Evolutionary conservation across 2,329 filamentous ascomycete genomes (phyloP).

Genomic region (Phaeomoniella chlamydospora): DNA sequence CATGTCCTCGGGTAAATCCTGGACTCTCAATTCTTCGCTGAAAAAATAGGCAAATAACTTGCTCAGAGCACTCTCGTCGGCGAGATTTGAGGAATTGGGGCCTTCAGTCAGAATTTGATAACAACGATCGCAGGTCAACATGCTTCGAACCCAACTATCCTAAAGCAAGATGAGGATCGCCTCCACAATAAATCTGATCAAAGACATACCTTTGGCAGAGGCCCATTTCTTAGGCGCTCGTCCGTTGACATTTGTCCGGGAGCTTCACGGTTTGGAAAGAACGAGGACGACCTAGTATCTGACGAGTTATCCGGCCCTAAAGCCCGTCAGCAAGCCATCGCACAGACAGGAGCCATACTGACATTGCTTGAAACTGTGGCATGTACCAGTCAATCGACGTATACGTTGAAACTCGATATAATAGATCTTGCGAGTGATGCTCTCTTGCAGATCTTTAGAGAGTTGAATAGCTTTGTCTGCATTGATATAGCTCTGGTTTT

Average conservation of each 20-base stretch:
- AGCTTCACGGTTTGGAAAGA: conserved; percentile 25
- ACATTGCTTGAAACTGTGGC: conserved; percentile 13
- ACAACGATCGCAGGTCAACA: background rate
- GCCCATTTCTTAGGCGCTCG: conserved; percentile 21
- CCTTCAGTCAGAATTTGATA: background rate
- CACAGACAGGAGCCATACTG: conserved; percentile 21
- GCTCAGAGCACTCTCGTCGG: background rate
- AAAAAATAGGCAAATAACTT: background rate
- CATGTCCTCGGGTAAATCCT: background rate
- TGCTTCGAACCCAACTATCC: background rate
- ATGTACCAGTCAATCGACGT: conserved; percentile 19
- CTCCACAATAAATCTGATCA: background rate
- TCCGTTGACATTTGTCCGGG: conserved; percentile 19
- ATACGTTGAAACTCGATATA: conserved; percentile 25
- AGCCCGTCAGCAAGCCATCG: conserved; percentile 6
- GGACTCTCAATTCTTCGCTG: background rate
- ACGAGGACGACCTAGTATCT: conserved; percentile 14
- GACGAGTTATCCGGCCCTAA: conserved; percentile 12
- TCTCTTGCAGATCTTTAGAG: conserved; percentile 20
- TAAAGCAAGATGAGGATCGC: background rate
- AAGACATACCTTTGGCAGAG: conserved; percentile 19
- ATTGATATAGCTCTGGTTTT: conserved; percentile 27
- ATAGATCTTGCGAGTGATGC: conserved; percentile 26
- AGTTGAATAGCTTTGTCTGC: conserved; percentile 26
- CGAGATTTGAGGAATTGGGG: background rate